These are phyloP conservation scores for Pythium sukuiense DNA, from an alignment of 352 stramenopile species.

Conservation along the genomic window DNA sequence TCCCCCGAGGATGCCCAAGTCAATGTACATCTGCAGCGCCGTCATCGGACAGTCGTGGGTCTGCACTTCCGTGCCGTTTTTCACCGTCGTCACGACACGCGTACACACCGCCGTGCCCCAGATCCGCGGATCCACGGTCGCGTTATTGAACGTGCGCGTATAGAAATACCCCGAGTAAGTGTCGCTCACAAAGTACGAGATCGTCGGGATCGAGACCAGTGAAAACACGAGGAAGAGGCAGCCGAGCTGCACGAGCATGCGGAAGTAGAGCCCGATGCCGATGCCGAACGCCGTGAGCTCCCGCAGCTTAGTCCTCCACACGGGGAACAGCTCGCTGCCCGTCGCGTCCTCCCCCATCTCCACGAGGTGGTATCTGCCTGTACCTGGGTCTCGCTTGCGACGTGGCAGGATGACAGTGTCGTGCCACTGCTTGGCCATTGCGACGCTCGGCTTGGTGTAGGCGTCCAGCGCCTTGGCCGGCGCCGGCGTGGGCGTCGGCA, in stretches of 20 bases:
- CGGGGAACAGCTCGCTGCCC: slow-evolving; percentile 56
- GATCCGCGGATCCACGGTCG: slow-evolving; percentile 48
- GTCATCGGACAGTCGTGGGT: slow-evolving; percentile 58
- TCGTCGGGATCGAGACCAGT: slow-evolving; percentile 52
- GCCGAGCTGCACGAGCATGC: slow-evolving; percentile 61
- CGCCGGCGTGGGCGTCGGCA: slow-evolving; percentile 15
- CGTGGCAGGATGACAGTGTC: slow-evolving; percentile 58
- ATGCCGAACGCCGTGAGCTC: slow-evolving; percentile 75
- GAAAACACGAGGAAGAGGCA: slow-evolving; percentile 57
- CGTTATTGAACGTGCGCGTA: slow-evolving; percentile 32
- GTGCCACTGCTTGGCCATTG: slow-evolving; percentile 49
- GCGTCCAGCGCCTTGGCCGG: slow-evolving; percentile 26
- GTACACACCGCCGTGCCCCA: slow-evolving; percentile 61
- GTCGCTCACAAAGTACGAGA: slow-evolving; percentile 66
- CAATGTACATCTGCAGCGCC: slow-evolving; percentile 52
- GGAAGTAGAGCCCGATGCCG: slow-evolving; percentile 78
- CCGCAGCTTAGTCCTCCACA: slow-evolving; percentile 56
- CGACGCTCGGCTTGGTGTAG: slow-evolving; percentile 43
- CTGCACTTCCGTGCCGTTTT: slow-evolving; percentile 13
- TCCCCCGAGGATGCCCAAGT: slow-evolving; percentile 53
- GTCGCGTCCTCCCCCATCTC: slow-evolving; percentile 66
- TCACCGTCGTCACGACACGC: slow-evolving; percentile 29
- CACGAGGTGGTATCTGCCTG: slow-evolving; percentile 49
- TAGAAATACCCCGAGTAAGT: slow-evolving; percentile 51
- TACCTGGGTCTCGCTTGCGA: slow-evolving; percentile 37